These are phyloP conservation scores for Ceratocystis destructans DNA, from an alignment of 2,329 filamentous ascomycete genomes.

Conservation along the genomic window DNA sequence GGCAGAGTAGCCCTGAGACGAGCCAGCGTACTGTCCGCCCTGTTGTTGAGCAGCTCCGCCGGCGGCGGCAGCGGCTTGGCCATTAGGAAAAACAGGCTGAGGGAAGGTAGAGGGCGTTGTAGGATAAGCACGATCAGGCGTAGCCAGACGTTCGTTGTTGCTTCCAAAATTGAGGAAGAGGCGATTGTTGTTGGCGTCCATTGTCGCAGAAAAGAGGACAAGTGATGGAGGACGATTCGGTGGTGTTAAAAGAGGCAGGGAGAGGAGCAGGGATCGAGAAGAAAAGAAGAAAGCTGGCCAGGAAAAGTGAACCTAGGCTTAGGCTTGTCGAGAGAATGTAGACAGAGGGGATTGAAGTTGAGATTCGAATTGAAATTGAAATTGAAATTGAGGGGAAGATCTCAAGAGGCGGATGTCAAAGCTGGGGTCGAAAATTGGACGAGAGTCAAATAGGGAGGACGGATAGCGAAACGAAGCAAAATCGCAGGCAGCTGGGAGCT, in stretches of 20 bases:
- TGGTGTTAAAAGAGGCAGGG: background rate
- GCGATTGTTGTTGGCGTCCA: slow-evolving; percentile 46
- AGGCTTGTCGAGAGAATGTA: slow-evolving; percentile 1
- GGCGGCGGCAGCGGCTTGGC: slow-evolving; percentile 27
- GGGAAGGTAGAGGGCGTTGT: slow-evolving; percentile 94
- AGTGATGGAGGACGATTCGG: background rate
- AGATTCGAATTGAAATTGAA: background rate
- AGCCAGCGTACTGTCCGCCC: slow-evolving; percentile 17
- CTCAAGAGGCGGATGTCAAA: slow-evolving; percentile 5
- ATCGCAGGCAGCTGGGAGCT: background rate
- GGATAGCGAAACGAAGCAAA: slow-evolving; percentile 4
- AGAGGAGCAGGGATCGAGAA: background rate
- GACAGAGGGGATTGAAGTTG: background rate
- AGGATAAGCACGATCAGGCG: slow-evolving; percentile 56
- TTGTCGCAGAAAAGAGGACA: slow-evolving; percentile 25
- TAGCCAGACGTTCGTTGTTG: slow-evolving; percentile 49
- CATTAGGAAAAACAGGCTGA: slow-evolving; percentile 58
- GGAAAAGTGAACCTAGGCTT: background rate
- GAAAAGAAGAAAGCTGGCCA: background rate
- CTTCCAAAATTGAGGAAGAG: slow-evolving; percentile 54
- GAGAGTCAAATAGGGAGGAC: background rate
- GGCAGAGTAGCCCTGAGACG: slow-evolving; percentile 29
- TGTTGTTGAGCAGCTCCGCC: slow-evolving; percentile 25
- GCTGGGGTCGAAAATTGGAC: background rate
- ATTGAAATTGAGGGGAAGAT: background rate